Base-by-base conservation (phyloP, 768 basidiomycete species). In the Agaricus bisporus region DNA sequence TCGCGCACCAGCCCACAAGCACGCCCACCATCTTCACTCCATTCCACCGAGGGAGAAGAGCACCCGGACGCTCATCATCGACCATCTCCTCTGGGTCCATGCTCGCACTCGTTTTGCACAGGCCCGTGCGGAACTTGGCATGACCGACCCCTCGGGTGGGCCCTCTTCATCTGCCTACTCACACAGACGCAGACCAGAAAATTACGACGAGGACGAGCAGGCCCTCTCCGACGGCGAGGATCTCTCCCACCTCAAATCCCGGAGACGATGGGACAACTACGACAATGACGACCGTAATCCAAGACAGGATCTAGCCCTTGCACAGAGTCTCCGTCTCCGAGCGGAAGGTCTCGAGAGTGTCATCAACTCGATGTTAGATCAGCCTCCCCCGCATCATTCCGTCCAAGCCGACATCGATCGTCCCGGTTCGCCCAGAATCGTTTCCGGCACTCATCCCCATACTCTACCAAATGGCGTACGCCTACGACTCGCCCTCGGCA, bases 31-130 rank as follows among this genome's bases (percentile, higher is more conserved):
- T 64, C 69, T 92, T 1, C 90, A 93, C 64, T 83, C 87, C 2
- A 91, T 93, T 29, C 90, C 90, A 2, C 91, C 88, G 2, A 72
- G 88, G 37, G 90, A 93, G 68, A 93, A 92, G 73, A 88, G 86
- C n/a, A 91, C 90, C 7, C 75, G 89, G 29, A 92, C 89, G 9
- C 74, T 92, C 53, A 93, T 92, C 60, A 82, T 93, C 52, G 91
- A 93, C 67, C 87, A 92, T 67, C 82, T 91, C 77, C 72, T 91
- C 46, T 92, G 87, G 88, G 86, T 85, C 6, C 91, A 92, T 67
- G 77, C 57, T 12, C 51, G 59, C 38, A 60, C 59, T 7, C 79
- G 91, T 54, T 88, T 90, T 58, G 83, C 85, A 7, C 91, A 93
- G 66, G 89, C 86, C 4, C 80, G 89, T 28, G 88, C 88, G 49